Evolutionary conservation across 2,329 filamentous ascomycete species (phyloP).

Genomic region (Fusarium sp.): DNA sequence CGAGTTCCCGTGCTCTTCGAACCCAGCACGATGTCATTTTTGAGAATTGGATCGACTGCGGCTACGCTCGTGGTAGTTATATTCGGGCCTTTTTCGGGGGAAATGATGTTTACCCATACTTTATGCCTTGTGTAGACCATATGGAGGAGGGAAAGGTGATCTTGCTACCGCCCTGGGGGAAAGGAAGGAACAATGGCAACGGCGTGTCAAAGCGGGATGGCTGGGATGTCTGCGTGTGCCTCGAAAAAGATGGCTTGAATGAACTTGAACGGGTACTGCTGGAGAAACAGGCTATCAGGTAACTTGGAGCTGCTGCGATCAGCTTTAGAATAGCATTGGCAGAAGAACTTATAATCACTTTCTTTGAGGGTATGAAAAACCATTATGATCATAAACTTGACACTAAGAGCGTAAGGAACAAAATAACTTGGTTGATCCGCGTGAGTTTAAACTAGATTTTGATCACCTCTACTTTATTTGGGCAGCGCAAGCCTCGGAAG

Average conservation of each 20-base stretch:
- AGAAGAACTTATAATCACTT: neutral
- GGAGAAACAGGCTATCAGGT: neutral
- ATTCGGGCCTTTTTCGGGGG: neutral
- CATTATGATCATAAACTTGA: neutral
- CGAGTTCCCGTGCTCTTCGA: slow-evolving; percentile 19
- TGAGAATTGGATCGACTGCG: slow-evolving; percentile 40
- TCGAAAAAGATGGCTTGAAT: slow-evolving; percentile 13
- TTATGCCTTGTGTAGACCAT: slow-evolving; percentile 29
- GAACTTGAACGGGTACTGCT: neutral
- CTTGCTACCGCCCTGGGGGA: slow-evolving; percentile 28
- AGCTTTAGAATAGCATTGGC: neutral
- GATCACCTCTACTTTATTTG: neutral
- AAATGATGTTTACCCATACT: slow-evolving; percentile 6
- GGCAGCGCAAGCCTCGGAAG: neutral
- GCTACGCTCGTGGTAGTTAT: neutral
- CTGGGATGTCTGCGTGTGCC: slow-evolving; percentile 28
- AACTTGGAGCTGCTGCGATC: neutral
- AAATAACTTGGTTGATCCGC: neutral
- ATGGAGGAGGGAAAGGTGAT: slow-evolving; percentile 38
- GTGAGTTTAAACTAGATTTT: neutral
- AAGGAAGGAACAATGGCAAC: slow-evolving; percentile 12
- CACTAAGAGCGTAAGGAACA: neutral
- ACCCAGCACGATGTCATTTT: slow-evolving; percentile 28
- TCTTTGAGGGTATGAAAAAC: neutral
- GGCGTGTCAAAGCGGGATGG: neutral